Evolutionary conservation across 106 monocot species (phyloP).

Genomic region (Chionographis japonica): DNA sequence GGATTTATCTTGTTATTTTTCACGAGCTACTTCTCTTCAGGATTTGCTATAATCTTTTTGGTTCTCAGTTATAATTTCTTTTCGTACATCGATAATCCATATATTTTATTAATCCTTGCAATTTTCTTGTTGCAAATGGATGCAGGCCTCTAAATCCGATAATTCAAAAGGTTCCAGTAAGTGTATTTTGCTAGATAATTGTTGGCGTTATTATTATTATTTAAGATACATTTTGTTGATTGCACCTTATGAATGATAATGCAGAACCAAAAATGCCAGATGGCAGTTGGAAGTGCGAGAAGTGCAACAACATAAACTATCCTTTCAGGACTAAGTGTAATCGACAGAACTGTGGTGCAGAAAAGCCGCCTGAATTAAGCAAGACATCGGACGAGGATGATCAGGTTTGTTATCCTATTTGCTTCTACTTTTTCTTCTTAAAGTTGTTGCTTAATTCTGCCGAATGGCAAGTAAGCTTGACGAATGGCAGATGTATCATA

Average conservation of each 20-base stretch:
- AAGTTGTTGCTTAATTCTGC: not conserved
- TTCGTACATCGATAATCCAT: too few species aligned
- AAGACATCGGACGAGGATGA: constrained; percentile 59
- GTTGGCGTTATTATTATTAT: not conserved
- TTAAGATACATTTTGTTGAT: too few species aligned
- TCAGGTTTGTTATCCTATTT: constrained; percentile 43
- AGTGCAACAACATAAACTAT: constrained; percentile 94
- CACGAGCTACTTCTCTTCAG: too few species aligned
- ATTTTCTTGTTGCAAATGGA: not conserved
- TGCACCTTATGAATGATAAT: not conserved
- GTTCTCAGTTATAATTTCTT: too few species aligned
- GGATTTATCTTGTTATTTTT: too few species aligned
- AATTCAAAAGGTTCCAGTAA: constrained; percentile 73
- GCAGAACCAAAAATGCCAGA: constrained; percentile 89
- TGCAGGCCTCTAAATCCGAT: constrained; percentile 64
- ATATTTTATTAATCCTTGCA: too few species aligned
- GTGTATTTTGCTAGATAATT: constrained; percentile 7
- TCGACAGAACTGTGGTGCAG: constrained; percentile 83
- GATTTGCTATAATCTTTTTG: too few species aligned
- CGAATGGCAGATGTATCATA: not conserved
- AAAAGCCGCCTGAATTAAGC: constrained; percentile 56
- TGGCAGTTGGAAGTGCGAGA: constrained; percentile 91
- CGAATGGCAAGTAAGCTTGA: constrained; percentile 5
- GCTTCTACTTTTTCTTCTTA: constrained; percentile 5
- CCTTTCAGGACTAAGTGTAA: constrained; percentile 92